Base-by-base conservation (phyloP, 306 rosid species). In the Cercis canadensis region DNA sequence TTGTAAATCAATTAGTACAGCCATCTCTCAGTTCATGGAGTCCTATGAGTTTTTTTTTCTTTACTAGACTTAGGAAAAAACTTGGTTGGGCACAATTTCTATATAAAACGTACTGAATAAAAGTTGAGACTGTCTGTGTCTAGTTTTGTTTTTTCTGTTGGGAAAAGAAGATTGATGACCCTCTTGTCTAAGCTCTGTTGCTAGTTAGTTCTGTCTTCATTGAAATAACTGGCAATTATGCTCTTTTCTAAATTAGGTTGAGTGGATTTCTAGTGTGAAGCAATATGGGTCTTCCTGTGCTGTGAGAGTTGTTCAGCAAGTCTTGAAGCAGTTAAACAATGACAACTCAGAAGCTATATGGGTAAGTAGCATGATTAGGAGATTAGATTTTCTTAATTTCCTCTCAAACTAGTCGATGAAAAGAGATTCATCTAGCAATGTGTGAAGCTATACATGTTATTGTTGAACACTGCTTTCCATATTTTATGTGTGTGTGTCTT, bases 221-320 rank as follows among this genome's bases (percentile, higher is more conserved):
- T 57, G 29, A 66, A 61, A 57, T 55, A 49, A 70, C 57, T 63
- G 18, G 49, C 50, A 66, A 33, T 47, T 57, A 46, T 40, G 59
- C 9, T 55, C 58, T 72, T 58, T 67, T 62, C 17, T 40, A 17
- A 49, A 44, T 47, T 80, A 91, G 96, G 84, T 78, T 95, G 83
- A 81, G 90, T 68, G 79, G 84, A 75, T 89, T 82, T 87, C 85
- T 56, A 83, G 54, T 74, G 47, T 73, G 29, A 95, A 89, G 87
- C 89, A 76, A 78, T 92, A 91, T 13, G 94, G 88, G 52, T 81
- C 89, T 45, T 79, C 92, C 68, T 76, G 70, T 73, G 92, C 89
- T 24, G 83, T 81, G 58, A 89, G 85, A 68, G 84, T 89, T 46
- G 72, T 95, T 82, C 96, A 82, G 82, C 90, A 96, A 70, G 83